Evolutionary conservation across 768 basidiomycete genomes (phyloP), one percentile per base, ranked within the genome.

Genomic region (Podaxis pistillaris): DNA sequence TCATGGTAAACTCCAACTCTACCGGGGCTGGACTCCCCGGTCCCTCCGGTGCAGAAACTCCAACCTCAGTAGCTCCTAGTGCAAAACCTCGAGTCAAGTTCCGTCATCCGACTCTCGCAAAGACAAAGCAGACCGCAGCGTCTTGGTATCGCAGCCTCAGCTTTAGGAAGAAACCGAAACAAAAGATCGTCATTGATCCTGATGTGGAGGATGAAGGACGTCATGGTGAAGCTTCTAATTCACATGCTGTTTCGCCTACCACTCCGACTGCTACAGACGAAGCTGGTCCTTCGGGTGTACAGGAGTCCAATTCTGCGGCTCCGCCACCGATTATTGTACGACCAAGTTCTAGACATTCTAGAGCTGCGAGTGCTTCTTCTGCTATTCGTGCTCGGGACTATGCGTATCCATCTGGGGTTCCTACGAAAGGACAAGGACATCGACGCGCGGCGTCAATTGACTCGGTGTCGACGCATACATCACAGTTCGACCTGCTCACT

Each of bases 121-220:
- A 74, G 54, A 74, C 71, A 2, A 75, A 75, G 63, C 70, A 73
- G 38, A 74, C 78, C 54, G 72, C 72, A 11, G 61, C 68, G 40
- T 76, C 78, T 12, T 81, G 78, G 79, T 79, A 78, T 56, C 73
- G 77, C 19, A 73, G 74, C 8, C 69, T 79, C 22, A 77, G 76
- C 56, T 71, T 74, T 22, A 73, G 76, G 28, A 74, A 67, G 56
- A 74, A 75, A 59, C 73, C 67, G 33, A 74, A 72, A 57, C 73
- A 68, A 36, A 62, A 62, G 46, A 30, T 62, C 13, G 66, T 73
- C 15, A 75, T 76, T 41, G 75, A 78, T 62, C 76, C 75, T 17
- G 64, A 66, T 1, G 65, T 67, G 12, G 74, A 74, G 33, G 3
- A 46, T 19, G 44, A 17, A 8, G 19, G 75, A 63, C 53, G 72